Evolutionary conservation across 768 basidiomycete genomes (phyloP).

Genomic region (Russula virescens): DNA sequence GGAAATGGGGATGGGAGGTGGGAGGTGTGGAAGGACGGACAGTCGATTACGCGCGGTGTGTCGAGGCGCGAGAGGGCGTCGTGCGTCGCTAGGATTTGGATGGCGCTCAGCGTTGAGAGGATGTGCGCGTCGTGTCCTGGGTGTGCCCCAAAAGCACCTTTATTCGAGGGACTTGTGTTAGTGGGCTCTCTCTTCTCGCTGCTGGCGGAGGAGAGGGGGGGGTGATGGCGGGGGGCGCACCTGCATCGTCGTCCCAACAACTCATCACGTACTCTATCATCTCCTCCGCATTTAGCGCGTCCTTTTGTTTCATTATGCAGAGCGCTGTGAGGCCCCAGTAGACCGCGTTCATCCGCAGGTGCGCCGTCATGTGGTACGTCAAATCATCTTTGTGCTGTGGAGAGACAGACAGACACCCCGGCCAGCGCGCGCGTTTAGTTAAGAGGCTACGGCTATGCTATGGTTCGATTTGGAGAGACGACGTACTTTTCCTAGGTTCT

Average conservation of each 20-base stretch:
- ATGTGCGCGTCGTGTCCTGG: conserved; percentile 92
- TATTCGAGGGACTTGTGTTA: conserved; percentile 30
- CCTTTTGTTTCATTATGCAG: conserved; percentile 68
- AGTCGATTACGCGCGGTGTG: conserved; percentile 62
- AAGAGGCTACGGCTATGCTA: not conserved
- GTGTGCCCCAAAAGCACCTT: conserved; percentile 89
- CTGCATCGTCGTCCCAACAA: conserved; percentile 92
- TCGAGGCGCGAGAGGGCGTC: conserved; percentile 72
- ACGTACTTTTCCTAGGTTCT: conserved; percentile 60
- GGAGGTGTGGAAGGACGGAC: conserved; percentile 41
- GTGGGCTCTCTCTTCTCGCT: no score
- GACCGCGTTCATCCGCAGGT: conserved; percentile 90
- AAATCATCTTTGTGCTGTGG: conserved; percentile 77
- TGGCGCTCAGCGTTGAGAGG: conserved; percentile 79
- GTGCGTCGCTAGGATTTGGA: conserved; percentile 87
- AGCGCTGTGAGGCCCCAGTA: conserved; percentile 96
- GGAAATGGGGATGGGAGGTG: not conserved
- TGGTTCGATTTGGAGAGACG: not conserved
- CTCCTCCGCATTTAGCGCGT: conserved; percentile 76
- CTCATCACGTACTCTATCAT: conserved; percentile 87
- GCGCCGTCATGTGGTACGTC: conserved; percentile 83
- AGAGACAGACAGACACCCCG: not conserved
- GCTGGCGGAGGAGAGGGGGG: no score
- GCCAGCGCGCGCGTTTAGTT: not conserved
- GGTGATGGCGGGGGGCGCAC: conserved; percentile 33